Evolutionary conservation across 306 rosid species (phyloP), one percentile per base, ranked within the genome.

Genomic region (Quercus agrifolia): DNA sequence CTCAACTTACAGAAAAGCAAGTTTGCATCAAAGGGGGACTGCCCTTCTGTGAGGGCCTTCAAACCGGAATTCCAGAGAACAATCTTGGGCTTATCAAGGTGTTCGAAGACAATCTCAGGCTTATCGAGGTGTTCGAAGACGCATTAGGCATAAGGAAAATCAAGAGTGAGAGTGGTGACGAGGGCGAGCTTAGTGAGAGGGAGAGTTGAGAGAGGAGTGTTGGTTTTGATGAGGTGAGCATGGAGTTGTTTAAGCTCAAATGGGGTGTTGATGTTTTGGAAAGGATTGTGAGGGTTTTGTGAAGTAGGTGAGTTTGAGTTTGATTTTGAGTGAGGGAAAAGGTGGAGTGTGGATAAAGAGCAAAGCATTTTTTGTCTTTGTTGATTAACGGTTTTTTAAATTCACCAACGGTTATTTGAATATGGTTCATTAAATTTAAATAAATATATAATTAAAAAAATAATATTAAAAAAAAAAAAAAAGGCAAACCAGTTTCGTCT

Each of bases 191-290:
- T 85, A 38, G 90, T 19, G 54, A 85, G 89, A 28, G 91, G 83
- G 63, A 87, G 83, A 79, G 80, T 64, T 2, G 87, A 61, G 44
- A 87, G 85, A 52, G 89, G 77, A 38, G 86, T 69, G 19, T 76
- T 61, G 63, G 90, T 79, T 85, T 85, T 90, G 71, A 85, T 35
- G 80, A 82, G 86, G 51, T 85, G 88, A 54, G 90, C 84, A 51
- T 90, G 91, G 79, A 85, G 66, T 78, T 89, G 91, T 82, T 84
- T 87, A 79, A 89, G 90, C 82, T 87, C 91, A 11, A 79, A 74
- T 28, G 91, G 90, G 11, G 88, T 81, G 77, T 28, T 80, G 84
- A 89, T 87, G 80, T n/a, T 81, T 41, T 67, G 84, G 38, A 87
- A 85, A 77, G 87, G 86, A 56, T 83, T 15, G 57, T 55, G 59